These are phyloP conservation scores for Corynespora cassiicola DNA, from an alignment of 2,329 filamentous ascomycete genomes.

Conservation along the genomic window DNA sequence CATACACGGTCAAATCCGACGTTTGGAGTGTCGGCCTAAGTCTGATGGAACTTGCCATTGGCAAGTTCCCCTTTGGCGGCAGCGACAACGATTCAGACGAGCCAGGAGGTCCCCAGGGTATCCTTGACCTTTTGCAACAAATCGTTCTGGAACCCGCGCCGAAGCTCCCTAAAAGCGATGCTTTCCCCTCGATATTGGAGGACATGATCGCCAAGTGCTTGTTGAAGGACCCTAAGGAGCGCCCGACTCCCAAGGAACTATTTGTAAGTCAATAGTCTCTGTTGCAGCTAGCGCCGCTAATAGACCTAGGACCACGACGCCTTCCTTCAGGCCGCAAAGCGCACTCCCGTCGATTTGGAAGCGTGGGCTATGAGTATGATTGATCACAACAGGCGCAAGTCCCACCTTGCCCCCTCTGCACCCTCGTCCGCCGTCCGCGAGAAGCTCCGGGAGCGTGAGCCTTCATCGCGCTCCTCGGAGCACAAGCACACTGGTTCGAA, in stretches of 20 bases:
- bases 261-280: conserved; percentile 68
- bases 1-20: conserved; percentile 97
- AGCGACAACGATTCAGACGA: conserved; percentile 75
- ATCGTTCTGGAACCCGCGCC: conserved; percentile 97
- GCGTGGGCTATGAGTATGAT: conserved; percentile 95
- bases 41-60: conserved; percentile 97
- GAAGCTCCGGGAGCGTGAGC: conserved; percentile 44
- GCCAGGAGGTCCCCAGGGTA: conserved; percentile 80
- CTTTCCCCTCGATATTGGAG: conserved; percentile 92
- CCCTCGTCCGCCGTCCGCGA: conserved; percentile 65
- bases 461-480: conserved; percentile 29
- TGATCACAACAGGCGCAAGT: conserved; percentile 94
- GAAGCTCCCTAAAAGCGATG: conserved; percentile 93
- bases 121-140: conserved; percentile 92
- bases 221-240: conserved; percentile 84
- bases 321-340: conserved; percentile 94
- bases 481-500: conserved; percentile 31
- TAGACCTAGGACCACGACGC: conserved; percentile 80
- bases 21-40: conserved; percentile 97
- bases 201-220: conserved; percentile 98
- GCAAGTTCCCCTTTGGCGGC: conserved; percentile 93
- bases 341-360: conserved; percentile 90
- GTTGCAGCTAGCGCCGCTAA: conserved; percentile 19
- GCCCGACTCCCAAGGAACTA: conserved; percentile 91
- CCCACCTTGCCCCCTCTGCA: conserved; percentile 82